Percentiles rank a stretch among this genome's conserved stretches.
These are phyloP conservation scores for Taiozyma sp. DNA, from an alignment of 1,139 yeast species.

Conservation along the genomic window DNA sequence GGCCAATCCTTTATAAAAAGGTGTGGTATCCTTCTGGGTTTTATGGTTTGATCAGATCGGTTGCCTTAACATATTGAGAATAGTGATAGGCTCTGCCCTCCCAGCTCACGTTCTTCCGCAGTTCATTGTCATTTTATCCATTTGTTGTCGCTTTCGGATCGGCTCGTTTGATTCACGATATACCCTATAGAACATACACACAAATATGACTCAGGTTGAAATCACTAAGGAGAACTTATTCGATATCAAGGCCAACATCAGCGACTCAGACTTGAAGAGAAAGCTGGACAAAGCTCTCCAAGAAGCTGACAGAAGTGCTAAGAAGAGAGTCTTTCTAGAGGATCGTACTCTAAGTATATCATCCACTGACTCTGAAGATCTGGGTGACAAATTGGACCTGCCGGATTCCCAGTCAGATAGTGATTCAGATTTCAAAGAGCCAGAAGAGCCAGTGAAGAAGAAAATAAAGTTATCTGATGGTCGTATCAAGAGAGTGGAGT, in stretches of 20 bases:
- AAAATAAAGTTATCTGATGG: neutral
- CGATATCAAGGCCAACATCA: neutral
- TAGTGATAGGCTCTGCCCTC: too few species aligned
- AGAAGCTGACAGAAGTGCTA: neutral
- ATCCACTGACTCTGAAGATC: constrained; percentile 17
- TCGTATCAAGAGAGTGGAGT: constrained; percentile 5
- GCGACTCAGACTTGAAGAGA: constrained; percentile 14
- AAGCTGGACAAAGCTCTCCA: constrained; percentile 4
- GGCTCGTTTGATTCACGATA: neutral
- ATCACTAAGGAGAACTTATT: neutral
- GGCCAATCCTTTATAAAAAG: neutral
- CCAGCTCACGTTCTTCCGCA: neutral
- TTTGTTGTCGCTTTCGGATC: neutral
- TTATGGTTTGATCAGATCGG: too few species aligned
- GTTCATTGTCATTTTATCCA: neutral
- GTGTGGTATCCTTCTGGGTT: neutral
- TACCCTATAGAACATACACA: neutral
- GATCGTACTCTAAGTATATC: constrained; percentile 20
- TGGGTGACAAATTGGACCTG: constrained; percentile 13
- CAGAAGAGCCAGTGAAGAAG: constrained; percentile 1
- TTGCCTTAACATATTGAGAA: too few species aligned
- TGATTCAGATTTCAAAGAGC: constrained; percentile 5
- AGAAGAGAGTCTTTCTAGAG: constrained; percentile 4
- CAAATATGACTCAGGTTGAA: constrained; percentile 1
- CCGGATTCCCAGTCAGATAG: neutral